A percentile compares a stretch with the other conserved stretches of the same genome.
Evolutionary conservation across 257 asterid genomes (phyloP).

Genomic region (Oldenlandia corymbosa): DNA sequence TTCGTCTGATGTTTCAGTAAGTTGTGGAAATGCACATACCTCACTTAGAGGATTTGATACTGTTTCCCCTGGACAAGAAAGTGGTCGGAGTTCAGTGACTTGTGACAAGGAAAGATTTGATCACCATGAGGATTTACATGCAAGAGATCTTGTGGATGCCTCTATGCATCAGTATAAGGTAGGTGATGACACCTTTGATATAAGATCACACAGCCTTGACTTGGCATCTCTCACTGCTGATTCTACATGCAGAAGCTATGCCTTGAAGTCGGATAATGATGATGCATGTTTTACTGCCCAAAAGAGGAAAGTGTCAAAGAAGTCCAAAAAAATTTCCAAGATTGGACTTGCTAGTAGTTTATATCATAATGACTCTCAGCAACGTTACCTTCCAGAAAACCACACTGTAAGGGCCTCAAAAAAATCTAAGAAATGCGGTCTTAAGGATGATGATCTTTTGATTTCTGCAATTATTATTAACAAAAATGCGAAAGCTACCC

Average conservation of each 20-base stretch:
- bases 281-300: conserved; percentile 17
- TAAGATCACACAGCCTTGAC: conserved; percentile 5
- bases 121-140: conserved; percentile 13
- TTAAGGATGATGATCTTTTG: conserved; percentile 68
- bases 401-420: conserved; percentile 26
- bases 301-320: conserved; percentile 44
- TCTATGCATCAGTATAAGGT: conserved; percentile 13
- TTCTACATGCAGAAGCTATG: conserved; percentile 12
- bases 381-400: conserved; percentile 11
- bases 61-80: conserved; percentile 37
- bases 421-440: conserved; percentile 41
- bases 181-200: conserved; percentile 20
- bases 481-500: conserved; percentile 40
- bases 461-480: conserved; percentile 69
- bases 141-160: conserved; percentile 7
- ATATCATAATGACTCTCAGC: conserved; percentile 20
- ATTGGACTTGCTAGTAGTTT: conserved; percentile 39
- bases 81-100: conserved; percentile 41
- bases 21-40: conserved; percentile 37
- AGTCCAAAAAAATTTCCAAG: conserved; percentile 63
- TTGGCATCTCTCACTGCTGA: conserved; percentile 4
- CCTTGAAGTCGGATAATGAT: neutral
- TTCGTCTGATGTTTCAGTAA: conserved; percentile 61
- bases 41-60: conserved; percentile 36
- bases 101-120: conserved; percentile 34